Percentiles rank a stretch among this genome's conserved stretches.
Evolutionary conservation across 345 rosid species (phyloP).

Genomic region (Reutealis trisperma): DNA sequence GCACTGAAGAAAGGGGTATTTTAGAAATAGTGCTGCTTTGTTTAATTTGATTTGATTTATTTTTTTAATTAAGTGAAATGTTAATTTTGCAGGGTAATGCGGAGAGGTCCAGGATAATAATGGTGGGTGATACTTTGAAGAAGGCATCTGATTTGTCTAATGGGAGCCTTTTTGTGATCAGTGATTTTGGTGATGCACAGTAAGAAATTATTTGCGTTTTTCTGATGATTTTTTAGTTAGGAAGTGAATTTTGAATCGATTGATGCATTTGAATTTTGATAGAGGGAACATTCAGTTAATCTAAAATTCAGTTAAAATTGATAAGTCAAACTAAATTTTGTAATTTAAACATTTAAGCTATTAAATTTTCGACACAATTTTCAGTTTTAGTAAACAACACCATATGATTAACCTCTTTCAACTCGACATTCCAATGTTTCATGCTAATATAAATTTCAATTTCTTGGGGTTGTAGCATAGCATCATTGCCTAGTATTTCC

Average conservation of each 20-base stretch:
- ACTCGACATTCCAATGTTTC: not conserved
- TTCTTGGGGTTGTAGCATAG: not conserved
- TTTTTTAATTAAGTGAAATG: not conserved
- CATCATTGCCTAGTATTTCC: not conserved
- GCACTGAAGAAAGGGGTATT: constrained; percentile 79
- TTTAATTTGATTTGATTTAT: not conserved
- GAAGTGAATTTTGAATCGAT: not conserved
- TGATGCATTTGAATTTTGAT: not conserved
- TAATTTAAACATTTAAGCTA: too few species aligned
- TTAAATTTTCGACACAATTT: too few species aligned
- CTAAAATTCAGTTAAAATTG: too few species aligned
- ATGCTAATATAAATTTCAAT: not conserved
- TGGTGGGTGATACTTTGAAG: constrained; percentile 88
- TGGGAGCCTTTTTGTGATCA: constrained; percentile 50
- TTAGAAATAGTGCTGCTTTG: not conserved
- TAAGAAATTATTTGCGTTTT: constrained; percentile 33
- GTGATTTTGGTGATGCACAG: constrained; percentile 62
- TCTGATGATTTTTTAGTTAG: not conserved
- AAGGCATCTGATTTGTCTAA: constrained; percentile 62
- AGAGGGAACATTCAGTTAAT: too few species aligned
- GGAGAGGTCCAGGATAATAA: constrained; percentile 81
- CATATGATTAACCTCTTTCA: not conserved
- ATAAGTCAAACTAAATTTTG: too few species aligned
- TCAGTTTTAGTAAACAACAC: too few species aligned
- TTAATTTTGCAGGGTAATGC: constrained; percentile 67